A percentile compares a stretch with the other conserved stretches of the same genome.
Conservation (phyloP, 1,284 basidiomycete genomes). For the Cryptococcus maquisensis region DNA sequence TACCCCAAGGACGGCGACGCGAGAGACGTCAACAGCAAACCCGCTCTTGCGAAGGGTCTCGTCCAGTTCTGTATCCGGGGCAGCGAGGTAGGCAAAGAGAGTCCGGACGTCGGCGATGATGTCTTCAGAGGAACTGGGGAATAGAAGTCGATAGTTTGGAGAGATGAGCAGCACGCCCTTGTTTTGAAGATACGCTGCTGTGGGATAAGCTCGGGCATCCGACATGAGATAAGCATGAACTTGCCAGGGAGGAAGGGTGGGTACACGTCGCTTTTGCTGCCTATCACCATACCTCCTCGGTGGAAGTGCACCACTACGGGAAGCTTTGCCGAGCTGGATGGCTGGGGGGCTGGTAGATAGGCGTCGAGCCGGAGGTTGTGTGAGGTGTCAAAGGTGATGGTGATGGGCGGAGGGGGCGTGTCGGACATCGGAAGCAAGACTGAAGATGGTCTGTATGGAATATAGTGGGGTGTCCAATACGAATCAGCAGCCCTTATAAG, state of each 20-base stretch:
- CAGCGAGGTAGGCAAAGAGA: conserved; percentile 11
- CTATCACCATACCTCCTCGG: background rate
- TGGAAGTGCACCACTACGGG: background rate
- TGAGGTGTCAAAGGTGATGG: background rate
- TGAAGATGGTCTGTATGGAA: too few species aligned
- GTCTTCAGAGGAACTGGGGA: conserved; percentile 4
- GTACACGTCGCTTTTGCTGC: background rate
- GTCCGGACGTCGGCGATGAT: conserved; percentile 7
- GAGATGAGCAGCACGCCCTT: conserved; percentile 6
- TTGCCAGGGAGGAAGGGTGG: background rate
- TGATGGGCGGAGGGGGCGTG: background rate
- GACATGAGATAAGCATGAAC: background rate
- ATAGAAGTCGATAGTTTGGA: conserved; percentile 12
- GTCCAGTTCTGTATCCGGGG: background rate
- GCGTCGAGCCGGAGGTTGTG: background rate
- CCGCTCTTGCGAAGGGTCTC: background rate
- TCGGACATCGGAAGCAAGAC: too few species aligned
- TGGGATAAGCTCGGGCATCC: background rate
- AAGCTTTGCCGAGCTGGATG: background rate
- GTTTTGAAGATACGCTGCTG: background rate
- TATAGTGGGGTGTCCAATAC: too few species aligned
- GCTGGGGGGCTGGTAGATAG: background rate
- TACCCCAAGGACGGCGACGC: conserved; percentile 7
- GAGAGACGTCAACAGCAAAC: background rate
- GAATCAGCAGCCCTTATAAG: too few species aligned